A percentile compares a stretch with the other conserved stretches of the same genome.
These are phyloP conservation scores for Coelastrella sp. DNA, from an alignment of 139 green algal species.

Conservation along the genomic window DNA sequence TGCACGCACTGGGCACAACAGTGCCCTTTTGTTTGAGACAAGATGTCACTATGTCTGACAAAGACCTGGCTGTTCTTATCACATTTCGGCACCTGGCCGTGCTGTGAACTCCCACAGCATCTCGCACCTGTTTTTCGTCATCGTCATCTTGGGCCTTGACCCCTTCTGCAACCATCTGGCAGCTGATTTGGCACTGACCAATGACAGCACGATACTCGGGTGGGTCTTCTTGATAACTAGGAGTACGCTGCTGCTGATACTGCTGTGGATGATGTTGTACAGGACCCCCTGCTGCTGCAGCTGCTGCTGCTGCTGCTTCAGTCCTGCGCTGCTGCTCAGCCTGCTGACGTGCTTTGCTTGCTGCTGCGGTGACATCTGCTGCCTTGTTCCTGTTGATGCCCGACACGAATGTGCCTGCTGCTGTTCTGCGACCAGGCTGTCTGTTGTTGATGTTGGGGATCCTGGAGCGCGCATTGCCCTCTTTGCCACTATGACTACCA, in stretches of 20 bases:
- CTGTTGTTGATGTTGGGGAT: too few species aligned
- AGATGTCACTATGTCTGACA: too few species aligned
- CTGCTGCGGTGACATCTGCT: background rate
- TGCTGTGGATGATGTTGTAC: slow-evolving; percentile 6
- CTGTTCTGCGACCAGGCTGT: too few species aligned
- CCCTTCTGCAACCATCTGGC: too few species aligned
- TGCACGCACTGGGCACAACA: too few species aligned
- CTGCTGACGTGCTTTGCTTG: background rate
- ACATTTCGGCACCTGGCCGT: too few species aligned
- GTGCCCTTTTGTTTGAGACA: too few species aligned
- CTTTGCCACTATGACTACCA: background rate
- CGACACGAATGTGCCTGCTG: background rate
- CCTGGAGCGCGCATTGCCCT: too few species aligned
- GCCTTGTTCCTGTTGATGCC: background rate
- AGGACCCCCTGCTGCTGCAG: background rate
- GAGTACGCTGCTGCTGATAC: background rate
- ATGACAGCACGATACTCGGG: slow-evolving; percentile 1
- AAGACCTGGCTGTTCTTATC: too few species aligned
- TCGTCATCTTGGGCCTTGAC: too few species aligned
- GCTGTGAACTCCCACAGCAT: too few species aligned
- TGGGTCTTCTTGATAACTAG: background rate
- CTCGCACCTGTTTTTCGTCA: too few species aligned
- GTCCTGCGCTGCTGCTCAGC: background rate
- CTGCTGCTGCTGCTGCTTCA: slow-evolving; percentile 24
- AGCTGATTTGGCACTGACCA: slow-evolving; percentile 21